Percentiles rank a stretch among this genome's conserved stretches.
Evolutionary conservation across 2,329 filamentous ascomycete species (phyloP).

Genomic region (Orbilia brochopaga): DNA sequence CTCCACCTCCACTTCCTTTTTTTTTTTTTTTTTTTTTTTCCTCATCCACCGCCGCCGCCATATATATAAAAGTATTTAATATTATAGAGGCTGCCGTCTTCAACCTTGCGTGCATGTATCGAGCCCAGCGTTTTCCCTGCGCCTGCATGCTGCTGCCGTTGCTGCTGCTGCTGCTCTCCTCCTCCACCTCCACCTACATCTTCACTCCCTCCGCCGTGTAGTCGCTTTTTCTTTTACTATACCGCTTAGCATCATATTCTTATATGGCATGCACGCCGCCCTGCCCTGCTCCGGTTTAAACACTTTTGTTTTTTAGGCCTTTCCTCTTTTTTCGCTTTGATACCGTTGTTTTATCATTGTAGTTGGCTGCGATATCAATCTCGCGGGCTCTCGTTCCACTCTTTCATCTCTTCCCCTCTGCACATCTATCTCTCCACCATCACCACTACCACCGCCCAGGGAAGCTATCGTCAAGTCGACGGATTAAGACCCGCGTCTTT

Average conservation of each 20-base stretch:
- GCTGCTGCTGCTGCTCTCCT: conserved; percentile 19
- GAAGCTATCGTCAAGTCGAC: conserved; percentile 48
- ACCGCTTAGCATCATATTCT: conserved; percentile 24
- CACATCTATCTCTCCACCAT: conserved; percentile 53
- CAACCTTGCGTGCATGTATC: not conserved
- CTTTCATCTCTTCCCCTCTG: conserved; percentile 50
- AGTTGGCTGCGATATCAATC: conserved; percentile 55
- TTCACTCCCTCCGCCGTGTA: not conserved
- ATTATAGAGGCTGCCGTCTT: conserved; percentile 8
- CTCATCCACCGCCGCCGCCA: conserved; percentile 19
- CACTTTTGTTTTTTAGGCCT: conserved; percentile 25
- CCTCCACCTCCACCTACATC: no score
- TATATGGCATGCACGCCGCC: conserved; percentile 50
- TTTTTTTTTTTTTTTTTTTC: not conserved
- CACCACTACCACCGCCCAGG: conserved; percentile 51
- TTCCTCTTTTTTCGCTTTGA: conserved; percentile 44
- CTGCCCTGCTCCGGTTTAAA: conserved; percentile 21
- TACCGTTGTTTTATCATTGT: conserved; percentile 46
- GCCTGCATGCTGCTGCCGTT: conserved; percentile 39
- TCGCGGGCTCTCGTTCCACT: conserved; percentile 49
- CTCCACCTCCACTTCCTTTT: not conserved
- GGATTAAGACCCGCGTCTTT: conserved; percentile 28
- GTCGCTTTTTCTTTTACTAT: not conserved
- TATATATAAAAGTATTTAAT: conserved; percentile 40
- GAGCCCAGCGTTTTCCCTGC: conserved; percentile 43